These are phyloP conservation scores for Aotearoamyces nothofagi DNA, from an alignment of 2,329 filamentous ascomycete genomes.

Conservation along the genomic window DNA sequence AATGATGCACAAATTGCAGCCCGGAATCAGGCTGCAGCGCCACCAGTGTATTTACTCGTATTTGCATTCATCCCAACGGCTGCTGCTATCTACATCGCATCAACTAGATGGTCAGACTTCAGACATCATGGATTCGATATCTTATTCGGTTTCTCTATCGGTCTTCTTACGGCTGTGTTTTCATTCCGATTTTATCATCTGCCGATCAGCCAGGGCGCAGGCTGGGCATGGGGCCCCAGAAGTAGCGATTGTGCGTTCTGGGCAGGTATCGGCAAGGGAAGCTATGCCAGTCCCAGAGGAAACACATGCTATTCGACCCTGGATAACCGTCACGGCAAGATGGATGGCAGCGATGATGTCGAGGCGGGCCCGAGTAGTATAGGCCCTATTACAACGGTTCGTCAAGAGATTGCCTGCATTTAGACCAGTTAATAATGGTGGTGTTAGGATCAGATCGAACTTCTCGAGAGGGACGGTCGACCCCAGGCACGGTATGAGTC, in stretches of 20 bases:
- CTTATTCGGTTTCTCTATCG: conserved; percentile 69
- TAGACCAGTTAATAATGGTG: too few species aligned
- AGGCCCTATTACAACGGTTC: too few species aligned
- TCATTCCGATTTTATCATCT: conserved; percentile 79
- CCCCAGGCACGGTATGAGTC: too few species aligned
- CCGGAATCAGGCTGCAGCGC: conserved; percentile 63
- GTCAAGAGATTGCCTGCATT: too few species aligned
- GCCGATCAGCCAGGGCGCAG: conserved; percentile 61
- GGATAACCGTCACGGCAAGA: conserved; percentile 8
- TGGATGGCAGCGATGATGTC: conserved; percentile 1
- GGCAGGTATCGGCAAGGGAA: conserved; percentile 45
- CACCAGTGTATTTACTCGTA: conserved; percentile 64
- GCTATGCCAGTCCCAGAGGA: conserved; percentile 20
- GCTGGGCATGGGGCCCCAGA: conserved; percentile 80
- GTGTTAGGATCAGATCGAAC: too few species aligned
- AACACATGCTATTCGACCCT: too few species aligned
- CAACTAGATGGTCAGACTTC: conserved; percentile 76
- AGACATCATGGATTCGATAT: conserved; percentile 91
- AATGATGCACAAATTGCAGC: conserved; percentile 29
- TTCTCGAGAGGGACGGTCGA: too few species aligned
- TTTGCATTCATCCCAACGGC: conserved; percentile 58
- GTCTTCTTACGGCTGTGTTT: conserved; percentile 54
- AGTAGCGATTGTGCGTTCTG: conserved; percentile 62
- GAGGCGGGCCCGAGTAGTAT: conserved; percentile 1
- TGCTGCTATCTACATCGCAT: conserved; percentile 65